Conservation (phyloP, 257 asterid genomes). For the Primulina tabacum region DNA sequence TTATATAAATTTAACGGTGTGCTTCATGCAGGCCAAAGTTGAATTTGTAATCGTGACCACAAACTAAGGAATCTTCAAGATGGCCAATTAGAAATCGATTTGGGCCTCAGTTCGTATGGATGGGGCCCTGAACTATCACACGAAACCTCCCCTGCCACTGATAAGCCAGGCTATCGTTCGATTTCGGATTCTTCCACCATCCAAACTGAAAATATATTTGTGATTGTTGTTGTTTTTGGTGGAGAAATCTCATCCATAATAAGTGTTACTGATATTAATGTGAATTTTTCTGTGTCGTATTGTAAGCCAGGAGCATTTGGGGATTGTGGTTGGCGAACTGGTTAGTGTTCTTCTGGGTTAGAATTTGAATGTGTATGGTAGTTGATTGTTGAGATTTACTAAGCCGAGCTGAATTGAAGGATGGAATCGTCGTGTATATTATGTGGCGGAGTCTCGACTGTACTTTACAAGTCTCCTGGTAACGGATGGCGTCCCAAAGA, state of each 20-base stretch:
- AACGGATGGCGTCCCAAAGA: slow-evolving; percentile 30
- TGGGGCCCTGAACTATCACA: slow-evolving; percentile 5
- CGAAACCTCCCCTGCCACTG: not conserved
- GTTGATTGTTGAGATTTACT: slow-evolving; percentile 4
- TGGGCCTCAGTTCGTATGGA: slow-evolving; percentile 1
- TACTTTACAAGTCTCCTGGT: slow-evolving; percentile 40
- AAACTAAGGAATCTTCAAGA: not conserved
- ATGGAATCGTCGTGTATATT: slow-evolving; percentile 65
- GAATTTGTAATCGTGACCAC: no score
- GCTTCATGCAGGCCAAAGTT: no score
- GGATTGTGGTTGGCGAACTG: not conserved
- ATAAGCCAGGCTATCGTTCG: not conserved
- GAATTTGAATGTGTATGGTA: not conserved
- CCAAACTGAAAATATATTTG: not conserved
- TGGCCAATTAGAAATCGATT: slow-evolving; percentile 16
- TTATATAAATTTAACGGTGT: no score
- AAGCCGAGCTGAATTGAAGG: not conserved
- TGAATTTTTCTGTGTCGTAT: not conserved
- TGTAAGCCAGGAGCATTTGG: not conserved
- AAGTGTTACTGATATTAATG: not conserved
- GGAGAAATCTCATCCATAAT: slow-evolving; percentile 13
- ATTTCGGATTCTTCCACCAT: slow-evolving; percentile 4
- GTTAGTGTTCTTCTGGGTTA: not conserved
- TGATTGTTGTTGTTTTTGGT: not conserved
- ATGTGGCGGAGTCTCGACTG: slow-evolving; percentile 57